Conservation (phyloP, 805 yeast species). For the Jamesozyma rosinii region DNA sequence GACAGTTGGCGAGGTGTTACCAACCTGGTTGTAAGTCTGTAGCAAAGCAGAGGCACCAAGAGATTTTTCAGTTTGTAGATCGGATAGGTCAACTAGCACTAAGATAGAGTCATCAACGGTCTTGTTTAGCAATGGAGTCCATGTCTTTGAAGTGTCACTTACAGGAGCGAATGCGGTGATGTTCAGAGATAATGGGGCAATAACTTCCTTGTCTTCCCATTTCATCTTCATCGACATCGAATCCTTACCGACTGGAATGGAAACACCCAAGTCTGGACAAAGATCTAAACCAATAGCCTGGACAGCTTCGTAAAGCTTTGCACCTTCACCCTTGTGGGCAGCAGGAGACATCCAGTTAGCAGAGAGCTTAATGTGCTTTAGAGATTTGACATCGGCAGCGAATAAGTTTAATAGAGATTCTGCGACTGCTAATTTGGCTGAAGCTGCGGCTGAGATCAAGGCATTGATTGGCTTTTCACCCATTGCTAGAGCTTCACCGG, state of each 20-base stretch:
- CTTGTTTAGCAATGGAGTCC: constrained; percentile 80
- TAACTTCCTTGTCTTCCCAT: constrained; percentile 87
- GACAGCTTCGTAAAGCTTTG: constrained; percentile 90
- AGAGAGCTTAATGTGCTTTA: constrained; percentile 71
- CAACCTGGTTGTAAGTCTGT: constrained; percentile 85
- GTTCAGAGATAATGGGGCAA: constrained; percentile 88
- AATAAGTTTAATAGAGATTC: constrained; percentile 81
- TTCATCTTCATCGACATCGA: constrained; percentile 99
- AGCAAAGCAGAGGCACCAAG: constrained; percentile 93
- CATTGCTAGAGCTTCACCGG: constrained; percentile 98
- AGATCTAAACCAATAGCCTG: constrained; percentile 90
- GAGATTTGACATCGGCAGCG: constrained; percentile 78
- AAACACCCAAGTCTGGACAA: constrained; percentile 84
- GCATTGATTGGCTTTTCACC: constrained; percentile 94
- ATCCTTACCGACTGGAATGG: constrained; percentile 97
- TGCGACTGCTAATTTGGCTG: constrained; percentile 92
- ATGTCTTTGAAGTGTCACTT: constrained; percentile 70
- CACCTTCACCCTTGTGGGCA: constrained; percentile 88
- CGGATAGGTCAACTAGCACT: constrained; percentile 70
- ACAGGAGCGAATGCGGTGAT: constrained; percentile 91
- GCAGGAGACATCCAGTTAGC: constrained; percentile 99
- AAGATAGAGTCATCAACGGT: constrained; percentile 46
- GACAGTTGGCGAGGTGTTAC: constrained; percentile 75
- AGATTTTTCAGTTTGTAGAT: constrained; percentile 42
- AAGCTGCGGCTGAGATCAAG: constrained; percentile 75